These are phyloP conservation scores for Rhizoclosmatium sp. DNA, from an alignment of 192 early-diverging fungal species.

Conservation along the genomic window DNA sequence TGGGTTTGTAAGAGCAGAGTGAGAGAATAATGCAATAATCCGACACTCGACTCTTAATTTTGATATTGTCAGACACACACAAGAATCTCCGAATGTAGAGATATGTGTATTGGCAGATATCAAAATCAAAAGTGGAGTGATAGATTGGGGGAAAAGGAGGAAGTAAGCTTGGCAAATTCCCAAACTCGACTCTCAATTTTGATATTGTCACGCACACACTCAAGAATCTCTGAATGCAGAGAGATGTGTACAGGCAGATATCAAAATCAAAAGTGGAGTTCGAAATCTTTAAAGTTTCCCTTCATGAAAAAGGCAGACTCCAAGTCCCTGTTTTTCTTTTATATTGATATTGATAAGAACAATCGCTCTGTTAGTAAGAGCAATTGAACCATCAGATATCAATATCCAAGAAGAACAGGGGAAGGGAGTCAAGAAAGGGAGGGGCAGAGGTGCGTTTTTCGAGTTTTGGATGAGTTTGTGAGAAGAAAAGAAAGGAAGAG, in stretches of 20 bases:
- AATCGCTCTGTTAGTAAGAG: background rate
- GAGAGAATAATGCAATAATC: too few species aligned
- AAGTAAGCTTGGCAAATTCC: too few species aligned
- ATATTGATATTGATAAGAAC: background rate
- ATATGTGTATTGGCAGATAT: background rate
- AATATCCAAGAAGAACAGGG: background rate
- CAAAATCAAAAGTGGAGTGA: background rate
- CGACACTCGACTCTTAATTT: background rate
- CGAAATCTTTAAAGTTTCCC: background rate
- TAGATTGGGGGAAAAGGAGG: background rate
- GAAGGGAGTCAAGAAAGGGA: background rate
- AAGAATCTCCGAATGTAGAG: background rate
- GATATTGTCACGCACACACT: background rate
- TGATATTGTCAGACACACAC: background rate
- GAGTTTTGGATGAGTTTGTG: background rate
- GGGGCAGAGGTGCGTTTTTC: background rate
- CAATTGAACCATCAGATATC: too few species aligned
- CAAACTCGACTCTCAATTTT: background rate
- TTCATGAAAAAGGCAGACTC: background rate
- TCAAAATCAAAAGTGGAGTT: constrained; percentile 1
- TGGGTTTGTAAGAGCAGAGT: background rate
- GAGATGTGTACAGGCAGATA: background rate
- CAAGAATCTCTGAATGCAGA: background rate
- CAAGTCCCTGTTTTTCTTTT: background rate
- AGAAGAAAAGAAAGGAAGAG: background rate